phyloP scores from a whole-genome alignment of 2,329 filamentous ascomycete species.

The Ilyonectria robusta region DNA sequence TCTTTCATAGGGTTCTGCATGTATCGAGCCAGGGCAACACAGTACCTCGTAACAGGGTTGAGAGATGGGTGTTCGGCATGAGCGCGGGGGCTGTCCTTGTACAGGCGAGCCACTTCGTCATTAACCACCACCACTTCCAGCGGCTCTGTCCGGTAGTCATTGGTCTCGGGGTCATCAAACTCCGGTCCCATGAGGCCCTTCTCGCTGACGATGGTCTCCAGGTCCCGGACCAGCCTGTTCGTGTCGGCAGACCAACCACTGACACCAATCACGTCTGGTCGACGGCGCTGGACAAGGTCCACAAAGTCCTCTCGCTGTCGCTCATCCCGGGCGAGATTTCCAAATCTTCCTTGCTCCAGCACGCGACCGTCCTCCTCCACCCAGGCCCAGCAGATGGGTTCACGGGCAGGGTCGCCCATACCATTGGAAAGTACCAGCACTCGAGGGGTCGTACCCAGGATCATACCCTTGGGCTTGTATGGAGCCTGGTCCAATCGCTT shows the following conservation, averaged over 20 bases:
- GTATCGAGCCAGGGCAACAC: conserved; percentile 89
- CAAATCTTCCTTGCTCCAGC: conserved; percentile 89
- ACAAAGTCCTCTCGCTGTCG: conserved; percentile 78
- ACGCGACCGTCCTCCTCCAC: conserved; percentile 94
- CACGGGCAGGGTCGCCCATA: conserved; percentile 78
- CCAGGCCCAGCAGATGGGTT: conserved; percentile 91
- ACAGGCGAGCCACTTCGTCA: conserved; percentile 96
- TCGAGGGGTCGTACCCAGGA: conserved; percentile 87
- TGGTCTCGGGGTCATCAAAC: conserved; percentile 85
- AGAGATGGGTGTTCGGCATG: conserved; percentile 85
- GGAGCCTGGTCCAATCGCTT: conserved; percentile 95
- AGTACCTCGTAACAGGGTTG: conserved; percentile 86
- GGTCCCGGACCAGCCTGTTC: conserved; percentile 83
- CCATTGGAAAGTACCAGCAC: conserved; percentile 92
- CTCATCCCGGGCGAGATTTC: conserved; percentile 81
- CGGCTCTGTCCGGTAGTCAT: conserved; percentile 81
- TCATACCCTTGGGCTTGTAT: conserved; percentile 94
- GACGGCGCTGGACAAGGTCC: conserved; percentile 82
- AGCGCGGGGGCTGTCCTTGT: conserved; percentile 90
- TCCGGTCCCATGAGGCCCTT: conserved; percentile 83
- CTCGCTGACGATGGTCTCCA: conserved; percentile 84
- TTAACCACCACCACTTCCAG: conserved; percentile 94
- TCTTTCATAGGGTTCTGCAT: conserved; percentile 97
- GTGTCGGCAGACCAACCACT: conserved; percentile 92
- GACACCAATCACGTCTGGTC: conserved; percentile 91